Conservation (phyloP, 495 filamentous ascomycete genomes). For the Annulohypoxylon bovei region DNA sequence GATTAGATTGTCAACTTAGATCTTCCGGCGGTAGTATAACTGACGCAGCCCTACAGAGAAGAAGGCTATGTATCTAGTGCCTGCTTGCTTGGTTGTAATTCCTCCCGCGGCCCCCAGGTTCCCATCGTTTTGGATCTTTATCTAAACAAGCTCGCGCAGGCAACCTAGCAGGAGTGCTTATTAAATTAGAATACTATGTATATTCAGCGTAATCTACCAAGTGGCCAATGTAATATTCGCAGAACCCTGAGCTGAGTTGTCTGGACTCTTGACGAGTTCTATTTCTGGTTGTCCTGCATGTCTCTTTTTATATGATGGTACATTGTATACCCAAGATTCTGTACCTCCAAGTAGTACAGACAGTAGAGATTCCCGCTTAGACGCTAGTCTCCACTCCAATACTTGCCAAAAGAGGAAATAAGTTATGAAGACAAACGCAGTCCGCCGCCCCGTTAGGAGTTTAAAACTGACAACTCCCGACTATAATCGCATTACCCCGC, state of each 20-base stretch:
- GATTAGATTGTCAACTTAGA: constrained; percentile 41
- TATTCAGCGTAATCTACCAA: constrained; percentile 6
- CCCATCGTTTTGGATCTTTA: constrained; percentile 34
- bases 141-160: constrained; percentile 33
- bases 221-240: not conserved
- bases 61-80: constrained; percentile 18
- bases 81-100: constrained; percentile 33
- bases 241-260: constrained; percentile 10
- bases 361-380: constrained; percentile 5
- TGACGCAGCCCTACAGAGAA: constrained; percentile 49
- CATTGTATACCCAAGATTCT: not conserved
- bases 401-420: constrained; percentile 41
- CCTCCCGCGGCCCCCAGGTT: constrained; percentile 33
- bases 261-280: constrained; percentile 5
- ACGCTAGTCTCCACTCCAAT: constrained; percentile 31
- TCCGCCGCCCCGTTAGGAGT: constrained; percentile 40
- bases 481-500: constrained; percentile 43
- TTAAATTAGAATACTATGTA: constrained; percentile 12
- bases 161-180: constrained; percentile 14
- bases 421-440: constrained; percentile 17
- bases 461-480: constrained; percentile 38
- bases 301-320: not conserved
- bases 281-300: constrained; percentile 9
- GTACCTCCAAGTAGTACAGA: not conserved
- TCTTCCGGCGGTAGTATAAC: constrained; percentile 42